Evolutionary conservation across 108 stramenopile genomes (phyloP), one percentile per base, ranked within the genome.

Genomic region (Cylindrotheca fusiformis): DNA sequence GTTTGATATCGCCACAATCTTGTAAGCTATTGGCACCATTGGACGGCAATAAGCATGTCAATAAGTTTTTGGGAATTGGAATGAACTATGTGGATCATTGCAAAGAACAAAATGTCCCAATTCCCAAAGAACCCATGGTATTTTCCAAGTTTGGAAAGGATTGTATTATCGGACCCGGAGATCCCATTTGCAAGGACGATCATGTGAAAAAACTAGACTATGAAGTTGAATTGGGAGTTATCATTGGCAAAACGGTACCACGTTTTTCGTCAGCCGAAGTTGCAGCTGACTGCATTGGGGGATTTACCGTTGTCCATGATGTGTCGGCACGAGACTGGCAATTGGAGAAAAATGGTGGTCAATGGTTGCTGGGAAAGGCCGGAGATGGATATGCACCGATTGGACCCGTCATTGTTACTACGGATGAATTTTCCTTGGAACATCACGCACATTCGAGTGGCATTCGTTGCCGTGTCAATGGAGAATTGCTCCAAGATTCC

Each of bases 11-110:
- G 33, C 28, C 57, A 4, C 41, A 49, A 10, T 69, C 69, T 0
- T 33, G 20, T 28, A 71, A 61, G 18, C n/a, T 77, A 24, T 57
- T 78, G 26, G 54, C 72, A 3, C 82, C 82, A 14, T 62, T 83
- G 12, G 82, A 83, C 53, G 78, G 78, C 5, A 52, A 68, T 0
- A 67, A 74, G 20, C 36, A 41, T 10, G 78, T 79, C 22, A 67
- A 67, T 24, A 84, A 84, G 63, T 78, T 81, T 47, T 32, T 84
- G 6, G 80, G 83, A 59, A 78, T 84, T 33, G 83, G 83, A 18
- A 80, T 84, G 79, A 84, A 84, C 57, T 84, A 84, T 55, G 61
- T 55, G 0, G 77, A 81, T 58, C 80, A 81, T 45, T 84, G 83
- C 48, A 69, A 52, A 10, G 83, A 84, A 55, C 79, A 78, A 50